Conservation (phyloP, 2,329 filamentous ascomycete genomes). For the Metarhizium sp. region DNA sequence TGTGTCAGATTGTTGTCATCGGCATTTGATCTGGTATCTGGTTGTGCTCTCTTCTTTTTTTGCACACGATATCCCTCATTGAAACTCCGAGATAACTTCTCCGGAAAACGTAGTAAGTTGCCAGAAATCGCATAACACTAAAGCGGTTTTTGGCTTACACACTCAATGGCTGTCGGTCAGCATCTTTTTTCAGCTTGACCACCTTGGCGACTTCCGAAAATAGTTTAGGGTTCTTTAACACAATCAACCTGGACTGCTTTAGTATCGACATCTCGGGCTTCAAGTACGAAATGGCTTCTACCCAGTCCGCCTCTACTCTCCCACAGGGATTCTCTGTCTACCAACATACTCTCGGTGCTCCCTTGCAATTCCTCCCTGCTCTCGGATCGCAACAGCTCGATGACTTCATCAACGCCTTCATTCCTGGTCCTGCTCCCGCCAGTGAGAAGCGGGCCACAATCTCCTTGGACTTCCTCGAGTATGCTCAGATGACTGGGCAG, state of each 20-base stretch:
- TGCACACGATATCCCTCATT: neutral
- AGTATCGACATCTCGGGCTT: neutral
- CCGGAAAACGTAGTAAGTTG: neutral
- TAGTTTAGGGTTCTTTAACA: slow-evolving; percentile 3
- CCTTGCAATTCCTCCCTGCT: slow-evolving; percentile 57
- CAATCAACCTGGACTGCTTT: neutral
- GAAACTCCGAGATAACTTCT: neutral
- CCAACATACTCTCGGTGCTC: slow-evolving; percentile 46
- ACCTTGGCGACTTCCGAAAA: neutral
- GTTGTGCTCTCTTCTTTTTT: neutral
- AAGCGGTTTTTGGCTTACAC: slow-evolving; percentile 1
- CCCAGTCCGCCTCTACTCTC: slow-evolving; percentile 13
- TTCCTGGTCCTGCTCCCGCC: slow-evolving; percentile 42
- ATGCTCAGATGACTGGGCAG: slow-evolving; percentile 43
- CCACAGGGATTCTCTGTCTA: slow-evolving; percentile 49
- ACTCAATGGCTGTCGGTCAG: neutral
- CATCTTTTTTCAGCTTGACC: neutral
- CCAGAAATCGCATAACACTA: neutral
- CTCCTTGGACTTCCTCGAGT: slow-evolving; percentile 50
- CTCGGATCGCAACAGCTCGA: slow-evolving; percentile 54
- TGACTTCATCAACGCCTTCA: slow-evolving; percentile 47
- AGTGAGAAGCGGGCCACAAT: slow-evolving; percentile 50
- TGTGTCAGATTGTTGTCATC: neutral
- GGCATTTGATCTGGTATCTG: neutral
- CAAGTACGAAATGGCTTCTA: slow-evolving; percentile 16